Conservation (phyloP, 345 rosid species). For the Erodium maritimum region DNA sequence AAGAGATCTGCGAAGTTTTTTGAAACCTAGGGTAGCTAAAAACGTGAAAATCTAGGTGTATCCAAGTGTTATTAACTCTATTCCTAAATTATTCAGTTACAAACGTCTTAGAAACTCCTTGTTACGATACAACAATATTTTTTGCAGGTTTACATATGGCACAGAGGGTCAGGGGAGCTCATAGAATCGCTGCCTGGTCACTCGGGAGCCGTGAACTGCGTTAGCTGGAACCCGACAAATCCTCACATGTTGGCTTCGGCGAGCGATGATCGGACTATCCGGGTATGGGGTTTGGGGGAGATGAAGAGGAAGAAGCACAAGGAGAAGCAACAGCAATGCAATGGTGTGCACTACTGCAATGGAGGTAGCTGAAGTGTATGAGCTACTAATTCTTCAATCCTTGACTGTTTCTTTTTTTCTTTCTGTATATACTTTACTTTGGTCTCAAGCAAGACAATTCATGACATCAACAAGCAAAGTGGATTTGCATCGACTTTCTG, state of each 20-base stretch:
- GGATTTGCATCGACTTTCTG: constrained; percentile 20
- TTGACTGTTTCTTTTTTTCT: constrained; percentile 20
- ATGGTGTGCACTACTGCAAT: constrained; percentile 14
- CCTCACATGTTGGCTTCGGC: constrained; percentile 40
- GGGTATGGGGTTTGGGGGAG: constrained; percentile 48
- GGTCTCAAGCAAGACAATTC: constrained; percentile 24
- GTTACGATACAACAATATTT: not conserved
- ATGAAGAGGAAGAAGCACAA: constrained; percentile 20
- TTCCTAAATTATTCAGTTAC: too few species aligned
- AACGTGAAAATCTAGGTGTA: too few species aligned
- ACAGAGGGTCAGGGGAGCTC: constrained; percentile 35
- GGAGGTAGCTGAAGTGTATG: constrained; percentile 18
- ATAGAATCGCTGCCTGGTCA: constrained; percentile 47
- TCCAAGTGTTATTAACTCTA: too few species aligned
- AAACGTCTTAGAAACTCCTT: not conserved
- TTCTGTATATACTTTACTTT: constrained; percentile 38
- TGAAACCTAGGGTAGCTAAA: too few species aligned
- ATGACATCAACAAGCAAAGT: constrained; percentile 20
- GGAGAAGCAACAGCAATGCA: constrained; percentile 1
- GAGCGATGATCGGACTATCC: constrained; percentile 44
- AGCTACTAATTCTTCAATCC: constrained; percentile 6
- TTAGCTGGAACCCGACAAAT: constrained; percentile 38
- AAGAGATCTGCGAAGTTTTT: too few species aligned
- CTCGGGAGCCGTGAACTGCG: constrained; percentile 48
- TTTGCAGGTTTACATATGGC: constrained; percentile 62